phyloP scores from a whole-genome alignment of 176 grass and related monocot genomes.

The Pontederia crassipes region DNA sequence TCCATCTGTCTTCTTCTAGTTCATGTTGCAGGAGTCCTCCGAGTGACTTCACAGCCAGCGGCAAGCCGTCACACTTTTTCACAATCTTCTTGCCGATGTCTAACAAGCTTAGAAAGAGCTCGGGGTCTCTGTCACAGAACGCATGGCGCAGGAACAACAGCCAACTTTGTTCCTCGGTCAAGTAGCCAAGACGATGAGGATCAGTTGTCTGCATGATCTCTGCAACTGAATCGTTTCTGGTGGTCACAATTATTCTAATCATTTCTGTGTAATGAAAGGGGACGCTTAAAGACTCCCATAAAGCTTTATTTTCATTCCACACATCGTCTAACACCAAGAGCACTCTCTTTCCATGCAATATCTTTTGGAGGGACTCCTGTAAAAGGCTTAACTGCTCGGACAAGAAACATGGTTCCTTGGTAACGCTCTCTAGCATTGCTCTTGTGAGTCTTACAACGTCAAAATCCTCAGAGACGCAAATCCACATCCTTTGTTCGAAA shows the following conservation, averaged over 20 bases:
- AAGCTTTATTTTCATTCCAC: too few relatives aligned
- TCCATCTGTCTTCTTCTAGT: not conserved
- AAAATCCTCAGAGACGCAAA: slow-evolving; percentile 28
- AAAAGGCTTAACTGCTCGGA: not conserved
- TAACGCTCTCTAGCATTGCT: slow-evolving; percentile 12
- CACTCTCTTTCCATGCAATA: too few relatives aligned
- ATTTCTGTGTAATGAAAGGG: not conserved
- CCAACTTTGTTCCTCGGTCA: not conserved
- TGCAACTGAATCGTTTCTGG: too few relatives aligned
- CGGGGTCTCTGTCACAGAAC: not conserved
- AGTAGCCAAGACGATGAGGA: not conserved
- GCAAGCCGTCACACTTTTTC: too few relatives aligned
- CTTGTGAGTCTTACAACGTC: slow-evolving; percentile 13
- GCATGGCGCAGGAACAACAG: too few relatives aligned
- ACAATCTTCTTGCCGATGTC: not conserved
- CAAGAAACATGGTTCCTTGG: not conserved
- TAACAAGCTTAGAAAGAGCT: not conserved
- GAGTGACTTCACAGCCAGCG: not conserved
- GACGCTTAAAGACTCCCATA: not conserved
- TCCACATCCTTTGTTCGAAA: slow-evolving; percentile 22
- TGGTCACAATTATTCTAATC: not conserved
- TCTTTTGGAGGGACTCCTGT: not conserved
- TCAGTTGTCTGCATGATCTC: not conserved
- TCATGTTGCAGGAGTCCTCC: not conserved
- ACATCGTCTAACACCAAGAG: too few relatives aligned